Base-by-base conservation (phyloP, 2,329 filamentous ascomycete genomes). In the Albophoma yamanashiensis region DNA sequence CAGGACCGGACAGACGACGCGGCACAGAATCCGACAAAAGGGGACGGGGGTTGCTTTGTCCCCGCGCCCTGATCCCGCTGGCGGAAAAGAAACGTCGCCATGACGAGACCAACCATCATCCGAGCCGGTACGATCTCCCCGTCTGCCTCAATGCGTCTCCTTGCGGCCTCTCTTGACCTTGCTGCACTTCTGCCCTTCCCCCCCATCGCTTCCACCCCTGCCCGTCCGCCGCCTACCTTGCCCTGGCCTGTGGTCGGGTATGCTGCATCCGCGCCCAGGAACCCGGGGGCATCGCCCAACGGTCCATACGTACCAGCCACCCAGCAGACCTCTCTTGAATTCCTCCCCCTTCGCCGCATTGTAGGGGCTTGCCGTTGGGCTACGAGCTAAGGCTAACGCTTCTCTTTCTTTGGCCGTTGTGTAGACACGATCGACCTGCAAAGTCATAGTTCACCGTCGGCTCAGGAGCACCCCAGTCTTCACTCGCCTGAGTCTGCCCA, bases 361-460 rank as follows among this genome's bases (percentile, higher is more conserved):
- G 27, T 55, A 34, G 42, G 20, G 55, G 14, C 53, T n/a, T 40
- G 34, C 20, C 9, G 27, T 52, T 22, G 6, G 62, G 67, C 57
- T 61, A 64, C 56, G 57, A 57, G 31, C 25, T 55, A 17, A 8
- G 34, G 45, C 63, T 65, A 47, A 64, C 58, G 38, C n/a, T 25
- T 25, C 42, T 39, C 27, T 34, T 55, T 8, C 22, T 20, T 36
- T 56, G 56, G 56, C 56, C 58, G 39, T 27, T 31, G 52, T 59
- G 55, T 60, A 96, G 93, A 97, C 79, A 95, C 93, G 64, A 89
- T 97, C 76, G 94, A 97, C 77, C 86, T 97, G 58, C 94, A 97
- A 82, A 85, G 91, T 75, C 89, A 86, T 70, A 79, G 87, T 69
- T 81, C 88, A 61, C 91, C 92, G 40, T 94, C 92, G 55, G 91